Evolutionary conservation across 2,329 filamentous ascomycete species (phyloP).

Genomic region (Fusarium pseudoanthophilum): DNA sequence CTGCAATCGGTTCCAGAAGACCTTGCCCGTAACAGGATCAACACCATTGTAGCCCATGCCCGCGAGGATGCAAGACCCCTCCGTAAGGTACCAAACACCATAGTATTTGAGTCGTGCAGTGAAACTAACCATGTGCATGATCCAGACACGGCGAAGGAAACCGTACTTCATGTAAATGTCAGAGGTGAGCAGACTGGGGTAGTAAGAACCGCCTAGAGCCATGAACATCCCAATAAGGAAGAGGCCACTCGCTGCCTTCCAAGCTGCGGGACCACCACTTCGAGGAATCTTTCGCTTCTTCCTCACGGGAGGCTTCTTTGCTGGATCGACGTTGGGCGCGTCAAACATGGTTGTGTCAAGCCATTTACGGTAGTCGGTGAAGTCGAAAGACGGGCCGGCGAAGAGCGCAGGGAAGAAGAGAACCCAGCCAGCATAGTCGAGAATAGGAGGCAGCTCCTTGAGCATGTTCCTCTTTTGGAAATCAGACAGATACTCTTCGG

Average conservation of each 20-base stretch:
- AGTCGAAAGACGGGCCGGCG: conserved; percentile 93
- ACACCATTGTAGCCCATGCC: conserved; percentile 95
- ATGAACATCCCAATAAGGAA: conserved; percentile 85
- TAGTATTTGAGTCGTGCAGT: conserved; percentile 93
- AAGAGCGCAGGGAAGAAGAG: conserved; percentile 95
- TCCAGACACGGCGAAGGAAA: conserved; percentile 78
- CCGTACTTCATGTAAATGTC: conserved; percentile 73
- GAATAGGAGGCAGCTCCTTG: conserved; percentile 74
- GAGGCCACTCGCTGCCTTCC: conserved; percentile 79
- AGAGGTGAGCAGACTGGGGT: conserved; percentile 70
- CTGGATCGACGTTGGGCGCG: conserved; percentile 80
- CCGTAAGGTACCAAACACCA: conserved; percentile 91
- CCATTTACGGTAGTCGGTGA: conserved; percentile 90
- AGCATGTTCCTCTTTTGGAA: conserved; percentile 87
- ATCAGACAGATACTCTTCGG: conserved; percentile 82
- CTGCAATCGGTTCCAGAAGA: conserved; percentile 87
- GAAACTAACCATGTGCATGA: conserved; percentile 85
- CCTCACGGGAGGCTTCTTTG: conserved; percentile 84
- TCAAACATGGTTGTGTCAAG: conserved; percentile 96
- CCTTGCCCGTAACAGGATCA: conserved; percentile 83
- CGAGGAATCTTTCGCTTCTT: conserved; percentile 93
- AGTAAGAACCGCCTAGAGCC: conserved; percentile 75
- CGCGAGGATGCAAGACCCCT: conserved; percentile 92
- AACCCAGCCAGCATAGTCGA: conserved; percentile 91
- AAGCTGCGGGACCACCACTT: conserved; percentile 84